These are phyloP conservation scores for Citrus reticulata DNA, from an alignment of 345 rosid genomes.

Conservation along the genomic window DNA sequence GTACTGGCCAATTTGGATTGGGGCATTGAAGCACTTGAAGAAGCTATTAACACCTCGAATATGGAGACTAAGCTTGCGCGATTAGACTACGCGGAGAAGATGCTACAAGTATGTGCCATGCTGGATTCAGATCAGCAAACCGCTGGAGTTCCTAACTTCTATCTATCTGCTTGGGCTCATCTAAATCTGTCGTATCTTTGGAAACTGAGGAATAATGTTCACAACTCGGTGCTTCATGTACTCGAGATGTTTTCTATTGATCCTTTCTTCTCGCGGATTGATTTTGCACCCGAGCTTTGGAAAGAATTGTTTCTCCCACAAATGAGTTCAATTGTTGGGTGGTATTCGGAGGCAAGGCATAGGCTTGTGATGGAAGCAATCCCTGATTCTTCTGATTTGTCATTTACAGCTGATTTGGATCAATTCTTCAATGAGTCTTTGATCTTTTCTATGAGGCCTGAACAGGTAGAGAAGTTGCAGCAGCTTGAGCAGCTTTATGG, in stretches of 20 bases:
- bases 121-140: slow-evolving; percentile 45
- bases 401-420: slow-evolving; percentile 53
- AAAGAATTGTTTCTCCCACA: slow-evolving; percentile 58
- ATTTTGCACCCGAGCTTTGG: slow-evolving; percentile 69
- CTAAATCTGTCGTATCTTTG: slow-evolving; percentile 60
- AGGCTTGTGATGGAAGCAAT: slow-evolving; percentile 50
- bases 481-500: slow-evolving; percentile 52
- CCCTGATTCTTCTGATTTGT: slow-evolving; percentile 54
- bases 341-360: slow-evolving; percentile 66
- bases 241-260: slow-evolving; percentile 63
- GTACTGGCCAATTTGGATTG: slow-evolving; percentile 61
- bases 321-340: slow-evolving; percentile 59
- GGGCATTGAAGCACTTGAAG: slow-evolving; percentile 75
- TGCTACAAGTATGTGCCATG: slow-evolving; percentile 68
- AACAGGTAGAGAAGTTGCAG: slow-evolving; percentile 51
- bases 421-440: slow-evolving; percentile 56
- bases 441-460: slow-evolving; percentile 49
- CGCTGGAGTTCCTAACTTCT: slow-evolving; percentile 67
- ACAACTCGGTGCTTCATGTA: slow-evolving; percentile 38
- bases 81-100: slow-evolving; percentile 60
- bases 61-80: slow-evolving; percentile 57
- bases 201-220: slow-evolving; percentile 36
- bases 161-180: slow-evolving; percentile 74
- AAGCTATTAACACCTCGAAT: slow-evolving; percentile 57
- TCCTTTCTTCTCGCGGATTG: slow-evolving; percentile 64